Evolutionary conservation across 257 asterid species (phyloP).

Genomic region (Solanum piurae): DNA sequence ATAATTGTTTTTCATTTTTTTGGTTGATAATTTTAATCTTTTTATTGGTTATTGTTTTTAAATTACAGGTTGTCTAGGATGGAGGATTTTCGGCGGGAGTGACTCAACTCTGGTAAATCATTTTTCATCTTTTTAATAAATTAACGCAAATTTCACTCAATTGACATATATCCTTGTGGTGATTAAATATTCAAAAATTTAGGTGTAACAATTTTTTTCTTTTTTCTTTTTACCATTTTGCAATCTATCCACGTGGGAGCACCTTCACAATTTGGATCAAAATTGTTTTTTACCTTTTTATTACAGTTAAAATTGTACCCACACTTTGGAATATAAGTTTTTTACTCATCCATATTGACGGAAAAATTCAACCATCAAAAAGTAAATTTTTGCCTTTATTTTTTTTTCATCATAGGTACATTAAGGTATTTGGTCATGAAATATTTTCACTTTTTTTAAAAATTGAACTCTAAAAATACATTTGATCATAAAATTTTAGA

Average conservation of each 20-base stretch:
- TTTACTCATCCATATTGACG: neutral
- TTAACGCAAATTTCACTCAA: neutral
- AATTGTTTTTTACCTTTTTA: neutral
- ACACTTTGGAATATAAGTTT: neutral
- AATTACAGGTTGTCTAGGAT: conserved; percentile 49
- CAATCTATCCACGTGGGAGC: neutral
- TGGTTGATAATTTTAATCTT: neutral
- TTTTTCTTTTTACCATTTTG: neutral
- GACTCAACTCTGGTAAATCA: conserved; percentile 48
- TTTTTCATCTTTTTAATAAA: neutral
- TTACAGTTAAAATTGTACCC: neutral
- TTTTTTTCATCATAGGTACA: neutral
- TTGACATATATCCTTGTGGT: neutral
- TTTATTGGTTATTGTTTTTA: neutral
- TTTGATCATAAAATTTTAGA: too few relatives aligned
- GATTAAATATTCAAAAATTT: neutral
- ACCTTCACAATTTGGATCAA: neutral
- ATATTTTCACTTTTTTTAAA: too few relatives aligned
- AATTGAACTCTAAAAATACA: neutral
- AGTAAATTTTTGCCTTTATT: neutral
- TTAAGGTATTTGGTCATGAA: too few relatives aligned
- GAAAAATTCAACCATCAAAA: neutral
- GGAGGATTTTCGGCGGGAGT: conserved; percentile 78
- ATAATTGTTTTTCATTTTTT: neutral
- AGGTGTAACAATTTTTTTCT: neutral